Conservation (phyloP, 1,139 yeast genomes). For the Zygosaccharomyces sapae region DNA sequence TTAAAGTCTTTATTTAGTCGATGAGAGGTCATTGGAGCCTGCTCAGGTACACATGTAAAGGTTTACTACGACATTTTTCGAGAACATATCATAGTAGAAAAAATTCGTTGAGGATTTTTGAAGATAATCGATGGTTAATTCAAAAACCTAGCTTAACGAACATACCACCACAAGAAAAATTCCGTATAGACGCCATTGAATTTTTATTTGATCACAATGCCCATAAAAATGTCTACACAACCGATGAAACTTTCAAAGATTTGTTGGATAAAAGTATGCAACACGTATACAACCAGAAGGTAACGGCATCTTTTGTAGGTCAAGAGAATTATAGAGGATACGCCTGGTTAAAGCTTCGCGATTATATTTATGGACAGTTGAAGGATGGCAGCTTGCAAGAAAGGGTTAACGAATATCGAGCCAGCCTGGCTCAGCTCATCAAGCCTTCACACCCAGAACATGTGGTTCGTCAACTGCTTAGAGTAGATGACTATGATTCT, state of each 20-base stretch:
- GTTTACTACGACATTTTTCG: neutral
- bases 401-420: constrained; percentile 8
- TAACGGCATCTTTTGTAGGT: constrained; percentile 10
- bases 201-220: constrained; percentile 10
- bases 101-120: constrained; percentile 12
- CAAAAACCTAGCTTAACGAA: constrained; percentile 18
- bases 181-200: constrained; percentile 5
- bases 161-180: constrained; percentile 20
- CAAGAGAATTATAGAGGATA: constrained; percentile 13
- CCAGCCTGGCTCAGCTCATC: constrained; percentile 17
- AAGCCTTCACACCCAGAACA: constrained; percentile 19
- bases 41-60: neutral
- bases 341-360: constrained; percentile 28
- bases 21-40: constrained; percentile 1
- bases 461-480: constrained; percentile 19
- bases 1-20: neutral
- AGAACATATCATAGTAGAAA: neutral
- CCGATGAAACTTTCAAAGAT: constrained; percentile 15
- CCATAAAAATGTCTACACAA: constrained; percentile 13
- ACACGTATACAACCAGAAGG: constrained; percentile 20
- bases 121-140: constrained; percentile 19
- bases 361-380: constrained; percentile 24
- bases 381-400: constrained; percentile 10
- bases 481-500: constrained; percentile 13
- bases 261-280: constrained; percentile 19